Evolutionary conservation across 805 yeast genomes (phyloP).

Genomic region (Zygoascus bituminiphila): DNA sequence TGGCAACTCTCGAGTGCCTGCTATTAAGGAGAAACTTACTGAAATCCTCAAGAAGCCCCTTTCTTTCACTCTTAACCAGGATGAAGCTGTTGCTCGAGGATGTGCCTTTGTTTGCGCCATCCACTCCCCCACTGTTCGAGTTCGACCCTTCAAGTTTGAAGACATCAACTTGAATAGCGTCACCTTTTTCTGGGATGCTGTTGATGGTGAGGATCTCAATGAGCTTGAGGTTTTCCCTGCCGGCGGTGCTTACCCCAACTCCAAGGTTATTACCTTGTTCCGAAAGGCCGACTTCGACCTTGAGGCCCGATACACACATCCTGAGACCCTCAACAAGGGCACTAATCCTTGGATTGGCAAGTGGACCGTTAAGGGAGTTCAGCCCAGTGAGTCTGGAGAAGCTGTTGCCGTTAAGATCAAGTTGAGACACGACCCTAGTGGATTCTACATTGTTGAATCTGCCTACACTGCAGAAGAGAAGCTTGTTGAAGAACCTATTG

Average conservation of each 20-base stretch:
- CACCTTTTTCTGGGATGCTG: constrained; percentile 90
- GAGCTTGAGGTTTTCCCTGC: constrained; percentile 95
- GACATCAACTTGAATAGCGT: constrained; percentile 89
- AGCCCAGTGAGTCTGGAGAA: constrained; percentile 62
- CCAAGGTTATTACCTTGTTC: constrained; percentile 90
- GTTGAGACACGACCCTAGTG: constrained; percentile 95
- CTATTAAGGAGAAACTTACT: constrained; percentile 71
- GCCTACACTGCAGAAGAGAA: constrained; percentile 94
- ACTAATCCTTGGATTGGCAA: constrained; percentile 59
- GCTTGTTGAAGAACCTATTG: constrained; percentile 75
- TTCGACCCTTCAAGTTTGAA: constrained; percentile 97
- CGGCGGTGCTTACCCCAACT: constrained; percentile 88
- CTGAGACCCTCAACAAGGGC: constrained; percentile 63
- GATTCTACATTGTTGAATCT: constrained; percentile 85
- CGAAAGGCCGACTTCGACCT: constrained; percentile 83
- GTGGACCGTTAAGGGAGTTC: constrained; percentile 84
- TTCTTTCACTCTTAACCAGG: constrained; percentile 95
- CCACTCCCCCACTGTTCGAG: constrained; percentile 98
- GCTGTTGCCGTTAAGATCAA: constrained; percentile 81
- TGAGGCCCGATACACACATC: constrained; percentile 77
- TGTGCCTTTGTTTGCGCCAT: constrained; percentile 98
- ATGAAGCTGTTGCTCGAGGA: constrained; percentile 98
- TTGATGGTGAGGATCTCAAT: constrained; percentile 80
- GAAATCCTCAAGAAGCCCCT: constrained; percentile 77
- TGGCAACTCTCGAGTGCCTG: constrained; percentile 97